Base-by-base conservation (phyloP, 768 basidiomycete genomes). In the Boletus sp. region DNA sequence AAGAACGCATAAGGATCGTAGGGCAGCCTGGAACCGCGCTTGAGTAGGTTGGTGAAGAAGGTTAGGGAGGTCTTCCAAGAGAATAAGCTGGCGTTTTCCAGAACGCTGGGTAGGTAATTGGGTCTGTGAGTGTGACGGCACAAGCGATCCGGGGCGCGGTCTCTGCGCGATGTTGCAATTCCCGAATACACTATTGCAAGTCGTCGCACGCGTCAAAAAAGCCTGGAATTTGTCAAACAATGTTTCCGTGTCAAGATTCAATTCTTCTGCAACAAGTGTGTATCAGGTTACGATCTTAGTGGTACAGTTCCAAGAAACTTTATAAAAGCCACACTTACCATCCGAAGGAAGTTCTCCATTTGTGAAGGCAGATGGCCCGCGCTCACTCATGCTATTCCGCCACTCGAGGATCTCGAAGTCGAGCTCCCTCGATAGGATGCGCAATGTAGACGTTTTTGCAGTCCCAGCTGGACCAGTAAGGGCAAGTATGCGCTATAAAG, bases 61-160 rank as follows among this genome's bases (percentile, higher is more conserved):
- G 65, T 98, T 98, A 0, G 96, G 97, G 1, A 99, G 79, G 53
- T 95, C 90, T 71, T 95, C 92, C 8, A 97, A 75, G 5, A 98
- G 82, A 49, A 98, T 79, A 7, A 95, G 64, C 33, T 84, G 83
- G 0, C 78, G 79, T 58, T 72, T 73, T 47, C 55, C 50, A 29
- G 52, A 46, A 52, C 32, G 47, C 19, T 41, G 55, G 2, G 43
- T 14, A 10, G 52, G 39, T 19, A 53, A 17, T 35, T 27, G 54
- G 23, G 41, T 14, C 27, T 51, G 53, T 13, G 53, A 62, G 30
- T 7, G 25, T 45, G 52, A 37, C 5, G 33, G 32, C 30, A 54
- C 52, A 34, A 46, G 47, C 19, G 53, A 47, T 4, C 23, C 42
- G 10, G 53, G 47, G 44, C 15, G 54, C 52, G 34, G 53, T 23